A percentile compares a stretch with the other conserved stretches of the same genome.
phyloP scores from a whole-genome alignment of 1,284 basidiomycete species.

The Marasmius sp. region DNA sequence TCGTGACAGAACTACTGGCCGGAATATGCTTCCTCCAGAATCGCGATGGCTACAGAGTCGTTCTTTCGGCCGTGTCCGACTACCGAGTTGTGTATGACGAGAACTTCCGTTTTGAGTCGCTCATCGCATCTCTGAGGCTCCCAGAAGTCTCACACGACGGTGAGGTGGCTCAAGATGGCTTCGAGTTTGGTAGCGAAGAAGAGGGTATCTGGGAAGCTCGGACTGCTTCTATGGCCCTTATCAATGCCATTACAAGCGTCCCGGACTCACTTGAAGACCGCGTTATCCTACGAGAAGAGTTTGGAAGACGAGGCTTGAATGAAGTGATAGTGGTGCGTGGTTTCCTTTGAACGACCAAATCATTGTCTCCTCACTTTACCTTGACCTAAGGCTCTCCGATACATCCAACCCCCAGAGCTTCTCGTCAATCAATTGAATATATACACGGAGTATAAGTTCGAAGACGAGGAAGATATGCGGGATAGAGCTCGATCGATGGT shows the following conservation, averaged over 20 bases:
- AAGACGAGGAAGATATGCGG: constrained; percentile 83
- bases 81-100: constrained; percentile 74
- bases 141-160: constrained; percentile 39
- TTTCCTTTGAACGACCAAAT: background rate
- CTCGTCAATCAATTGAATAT: constrained; percentile 76
- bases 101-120: constrained; percentile 76
- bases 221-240: constrained; percentile 71
- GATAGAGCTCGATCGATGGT: constrained; percentile 57
- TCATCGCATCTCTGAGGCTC: constrained; percentile 68
- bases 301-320: constrained; percentile 78
- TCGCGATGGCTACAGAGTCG: constrained; percentile 70
- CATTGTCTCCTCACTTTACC: background rate
- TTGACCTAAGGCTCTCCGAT: constrained; percentile 60
- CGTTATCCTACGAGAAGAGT: constrained; percentile 77
- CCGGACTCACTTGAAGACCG: constrained; percentile 80
- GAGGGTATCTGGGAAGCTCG: constrained; percentile 83
- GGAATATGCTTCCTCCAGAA: constrained; percentile 79
- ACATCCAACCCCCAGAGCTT: constrained; percentile 73
- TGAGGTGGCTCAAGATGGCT: constrained; percentile 33
- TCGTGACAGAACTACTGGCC: constrained; percentile 79
- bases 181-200: constrained; percentile 47
- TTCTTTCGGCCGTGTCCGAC: constrained; percentile 80
- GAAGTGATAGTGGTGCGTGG: constrained; percentile 77
- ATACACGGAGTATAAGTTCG: constrained; percentile 86
- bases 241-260: constrained; percentile 81